phyloP scores from a whole-genome alignment of 2,329 filamentous ascomycete species.

The Hypoxylon sp. region DNA sequence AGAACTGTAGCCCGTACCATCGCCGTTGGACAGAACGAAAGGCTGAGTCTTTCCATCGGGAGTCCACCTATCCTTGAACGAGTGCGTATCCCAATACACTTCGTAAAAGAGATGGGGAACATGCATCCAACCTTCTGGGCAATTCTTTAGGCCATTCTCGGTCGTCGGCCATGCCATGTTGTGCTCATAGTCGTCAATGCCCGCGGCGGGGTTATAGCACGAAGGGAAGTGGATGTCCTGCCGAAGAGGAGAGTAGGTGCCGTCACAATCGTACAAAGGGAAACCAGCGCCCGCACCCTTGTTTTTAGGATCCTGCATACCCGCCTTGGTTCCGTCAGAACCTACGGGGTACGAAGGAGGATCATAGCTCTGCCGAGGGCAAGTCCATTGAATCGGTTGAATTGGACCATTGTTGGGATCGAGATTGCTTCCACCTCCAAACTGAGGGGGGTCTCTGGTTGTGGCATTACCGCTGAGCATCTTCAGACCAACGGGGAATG shows the following conservation, averaged over 20 bases:
- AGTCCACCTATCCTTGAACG: constrained; percentile 68
- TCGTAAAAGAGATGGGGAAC: constrained; percentile 71
- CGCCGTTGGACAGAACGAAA: constrained; percentile 78
- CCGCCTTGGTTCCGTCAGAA: constrained; percentile 69
- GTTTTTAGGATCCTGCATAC: constrained; percentile 69
- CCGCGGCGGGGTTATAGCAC: constrained; percentile 77
- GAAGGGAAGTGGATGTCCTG: constrained; percentile 80
- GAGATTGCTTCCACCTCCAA: constrained; percentile 65
- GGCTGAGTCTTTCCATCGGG: constrained; percentile 69
- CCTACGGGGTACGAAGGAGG: constrained; percentile 66
- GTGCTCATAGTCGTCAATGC: constrained; percentile 70
- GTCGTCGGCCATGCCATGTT: constrained; percentile 76
- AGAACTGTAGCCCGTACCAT: constrained; percentile 77
- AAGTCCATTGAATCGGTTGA: constrained; percentile 72
- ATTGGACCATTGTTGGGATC: constrained; percentile 67
- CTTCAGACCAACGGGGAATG: constrained; percentile 79
- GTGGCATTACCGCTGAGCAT: constrained; percentile 77
- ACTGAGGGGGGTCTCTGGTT: constrained; percentile 69
- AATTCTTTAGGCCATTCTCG: constrained; percentile 66
- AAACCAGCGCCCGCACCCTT: constrained; percentile 74
- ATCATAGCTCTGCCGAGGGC: constrained; percentile 66
- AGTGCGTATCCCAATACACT: constrained; percentile 72
- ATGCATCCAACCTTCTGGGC: constrained; percentile 69
- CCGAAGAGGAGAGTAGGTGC: constrained; percentile 72
- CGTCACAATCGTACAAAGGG: constrained; percentile 78